Base-by-base conservation (phyloP, 176 grass and related monocot species). In the Avena eriantha region DNA sequence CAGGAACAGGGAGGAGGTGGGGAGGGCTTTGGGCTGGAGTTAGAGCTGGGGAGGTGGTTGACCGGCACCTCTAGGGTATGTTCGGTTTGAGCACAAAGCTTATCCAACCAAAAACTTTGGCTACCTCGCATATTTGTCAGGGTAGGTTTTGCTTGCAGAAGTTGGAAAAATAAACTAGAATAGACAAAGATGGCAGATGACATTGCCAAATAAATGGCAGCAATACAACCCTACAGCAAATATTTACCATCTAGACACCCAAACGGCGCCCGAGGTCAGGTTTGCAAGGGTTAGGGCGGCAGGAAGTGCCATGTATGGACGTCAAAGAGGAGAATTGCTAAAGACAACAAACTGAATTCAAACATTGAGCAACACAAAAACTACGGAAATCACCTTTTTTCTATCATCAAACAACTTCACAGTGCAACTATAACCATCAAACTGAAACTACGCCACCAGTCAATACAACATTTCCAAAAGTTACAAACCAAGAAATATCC, bases 361-460 rank as follows among this genome's bases (percentile, higher is more conserved):
- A 60, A 61, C n/a, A 81, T 36, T 1, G 73, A 79, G 5, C 21
- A 23, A 2, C 61, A 77, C 36, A 53, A 8, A 55, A 56, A 39
- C 17, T 49, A 23, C 3, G 19, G 18, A 24, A 2, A 57, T 41
- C 19, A 36, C 6, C 7, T 7, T 61, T 1, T 35, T 82, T 78
- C 13, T 9, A 83, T 46, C 63, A 72, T 53, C 34, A 23, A 51
- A 61, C 21, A 53, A 33, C 55, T 83, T 19, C 7, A 23, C 23
- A 48, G 24, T 41, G 18, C 15, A 77, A 48, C 57, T 75, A 39
- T 17, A 41, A n/a, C 24, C 10, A 60, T 60, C 39, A 72, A 68
- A 48, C 18, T 87, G 5, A 69, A 82, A 76, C 69, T 51, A 69
- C 41, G 23, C 3, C 17, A 33, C 1, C 16, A 58, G 85, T 76